Base-by-base conservation (phyloP, 2,329 filamentous ascomycete species). In the Aspergillus transmontanensis region DNA sequence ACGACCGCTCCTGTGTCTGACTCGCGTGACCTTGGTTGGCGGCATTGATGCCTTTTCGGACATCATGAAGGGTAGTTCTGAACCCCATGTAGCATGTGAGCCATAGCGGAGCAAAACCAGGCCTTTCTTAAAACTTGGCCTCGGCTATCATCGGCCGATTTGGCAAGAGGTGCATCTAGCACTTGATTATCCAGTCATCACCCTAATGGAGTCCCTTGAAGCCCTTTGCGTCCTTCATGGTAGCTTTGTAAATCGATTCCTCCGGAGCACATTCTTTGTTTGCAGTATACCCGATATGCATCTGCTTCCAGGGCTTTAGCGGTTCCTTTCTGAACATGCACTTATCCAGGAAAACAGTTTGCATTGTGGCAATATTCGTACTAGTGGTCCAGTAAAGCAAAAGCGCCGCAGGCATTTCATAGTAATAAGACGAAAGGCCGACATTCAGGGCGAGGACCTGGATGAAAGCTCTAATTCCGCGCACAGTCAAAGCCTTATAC, bases 301-400 rank as follows among this genome's bases (percentile, higher is more conserved):
- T 72, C n/a, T 68, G 69, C 26, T 69, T 69, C 64, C 74, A 78
- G 12, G 72, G 69, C 39, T 69, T 65, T 16, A 79, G 65, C 2
- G 73, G 71, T 32, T 68, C 66, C 30, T 70, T 75, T 4, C 74
- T 61, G 26, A 79, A 78, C 73, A 82, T 77, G 30, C 78, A 70
- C 56, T 73, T 78, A 26, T 80, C 75, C 65, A 84, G 63, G 21
- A 81, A 28, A 58, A 68, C 65, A 4, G 71, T 73, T 68, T 84
- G 82, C 19, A 77, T 58, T 36, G 76, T 80, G 46, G 80, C 81
- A 50, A 80, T 65, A 63, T 76, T 72, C 32, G 76, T 77, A 62
- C 80, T 83, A 4, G 76, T 78, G 36, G 83, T 80, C 83, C 83
- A 85, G 67, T 85, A 85, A 7, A 84, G 67, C 69, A 84, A 68